Evolutionary conservation across 176 grass and related monocot genomes (phyloP), one percentile per base, ranked within the genome.

Genomic region (Ensete ventricosum): DNA sequence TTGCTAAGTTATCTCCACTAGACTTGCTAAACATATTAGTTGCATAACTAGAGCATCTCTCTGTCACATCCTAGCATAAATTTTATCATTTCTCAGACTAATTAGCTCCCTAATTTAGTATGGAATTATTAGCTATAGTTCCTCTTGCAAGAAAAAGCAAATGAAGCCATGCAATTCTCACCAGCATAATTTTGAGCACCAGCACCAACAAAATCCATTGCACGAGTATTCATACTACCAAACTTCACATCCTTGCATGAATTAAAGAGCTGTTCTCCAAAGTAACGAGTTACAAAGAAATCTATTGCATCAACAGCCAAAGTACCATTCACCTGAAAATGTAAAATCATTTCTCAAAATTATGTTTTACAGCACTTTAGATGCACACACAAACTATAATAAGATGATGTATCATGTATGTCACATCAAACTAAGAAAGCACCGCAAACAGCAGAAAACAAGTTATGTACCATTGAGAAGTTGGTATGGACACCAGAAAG

Each of bases 221-320:
- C 84, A 25, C 86, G 88, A 75, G 88, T 99, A 85, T 99, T 99
- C 76, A 94, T 50, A 63, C 80, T 87, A 59, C 95, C 95, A 89
- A 99, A 99, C 54, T 99, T 99, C 75, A 99, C 95, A 81, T 99
- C 90, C 88, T 94, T 99, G 79, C 95, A 99, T 67, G 95, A 99
- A 69, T 87, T 89, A 60, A 86, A 99, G 65, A 99, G 79, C 62
- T 87, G 73, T 76, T 94, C 88, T 71, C 86, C 95, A 53, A 94
- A 91, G 55, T 58, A 66, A 77, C 73, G 87, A 55, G 88, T 99
- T 77, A 89, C 70, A 82, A 87, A 94, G 78, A 85, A 94, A 80
- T 99, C 90, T 73, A 99, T 84, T 68, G 82, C 84, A 86, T 86
- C 82, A 80, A 94, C 88, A 80, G 80, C 85, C 69, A 79, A 69